Percentiles rank a stretch among this genome's conserved stretches.
Evolutionary conservation across 2,329 filamentous ascomycete species (phyloP).

Genomic region (Mycosphaerelloides madeirae): DNA sequence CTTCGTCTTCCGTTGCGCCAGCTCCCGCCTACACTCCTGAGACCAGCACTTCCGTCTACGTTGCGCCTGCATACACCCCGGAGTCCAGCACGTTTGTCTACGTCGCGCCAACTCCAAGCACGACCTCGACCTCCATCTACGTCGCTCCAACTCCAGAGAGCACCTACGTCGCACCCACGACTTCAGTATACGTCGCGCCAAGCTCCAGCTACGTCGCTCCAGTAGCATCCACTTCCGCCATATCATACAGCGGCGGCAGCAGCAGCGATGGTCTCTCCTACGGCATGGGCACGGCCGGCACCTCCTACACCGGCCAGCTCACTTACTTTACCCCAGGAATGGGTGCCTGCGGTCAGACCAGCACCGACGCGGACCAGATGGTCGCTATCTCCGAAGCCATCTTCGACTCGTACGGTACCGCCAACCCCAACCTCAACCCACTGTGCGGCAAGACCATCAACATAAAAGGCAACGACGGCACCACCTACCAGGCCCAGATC

Average conservation of each 20-base stretch:
- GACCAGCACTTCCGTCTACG: slow-evolving; percentile 14
- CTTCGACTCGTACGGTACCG: slow-evolving; percentile 51
- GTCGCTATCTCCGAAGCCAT: slow-evolving; percentile 63
- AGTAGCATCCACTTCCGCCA: slow-evolving; percentile 8
- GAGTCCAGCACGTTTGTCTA: slow-evolving; percentile 17
- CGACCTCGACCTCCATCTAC: slow-evolving; percentile 6
- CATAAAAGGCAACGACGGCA: slow-evolving; percentile 55
- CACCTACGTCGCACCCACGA: slow-evolving; percentile 23
- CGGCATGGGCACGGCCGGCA: slow-evolving; percentile 32
- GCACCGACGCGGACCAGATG: slow-evolving; percentile 54
- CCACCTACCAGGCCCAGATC: slow-evolving; percentile 55
- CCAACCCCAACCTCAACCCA: slow-evolving; percentile 59
- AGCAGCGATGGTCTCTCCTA: slow-evolving; percentile 6
- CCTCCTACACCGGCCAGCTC: slow-evolving; percentile 56
- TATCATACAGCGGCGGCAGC: slow-evolving; percentile 1
- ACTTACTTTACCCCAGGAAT: slow-evolving; percentile 70
- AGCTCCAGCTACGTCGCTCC: slow-evolving; percentile 17
- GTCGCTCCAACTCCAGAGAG: slow-evolving; percentile 6
- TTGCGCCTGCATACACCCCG: slow-evolving; percentile 14
- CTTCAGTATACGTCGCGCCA: slow-evolving; percentile 22
- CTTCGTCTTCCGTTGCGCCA: slow-evolving; percentile 5
- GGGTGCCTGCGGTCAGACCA: slow-evolving; percentile 63
- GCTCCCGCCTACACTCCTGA: slow-evolving; percentile 6
- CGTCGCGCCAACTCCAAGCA: slow-evolving; percentile 15
- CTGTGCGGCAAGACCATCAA: slow-evolving; percentile 66